Conservation (phyloP, 768 basidiomycete genomes). For the Pleurotus citrinopileatus region DNA sequence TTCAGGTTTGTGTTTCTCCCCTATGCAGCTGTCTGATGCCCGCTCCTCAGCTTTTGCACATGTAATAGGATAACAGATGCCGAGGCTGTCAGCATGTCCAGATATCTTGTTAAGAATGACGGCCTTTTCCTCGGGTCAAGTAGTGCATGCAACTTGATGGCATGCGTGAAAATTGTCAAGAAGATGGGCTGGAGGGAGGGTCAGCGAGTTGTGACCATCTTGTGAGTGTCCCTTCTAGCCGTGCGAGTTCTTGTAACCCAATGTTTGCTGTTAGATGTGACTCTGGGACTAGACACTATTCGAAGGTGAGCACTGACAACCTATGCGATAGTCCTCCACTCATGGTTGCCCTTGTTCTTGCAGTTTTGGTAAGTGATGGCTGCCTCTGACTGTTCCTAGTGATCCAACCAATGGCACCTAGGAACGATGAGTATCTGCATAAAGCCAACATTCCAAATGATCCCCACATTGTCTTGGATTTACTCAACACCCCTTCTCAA, state of each 20-base stretch:
- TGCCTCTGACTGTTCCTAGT: not conserved
- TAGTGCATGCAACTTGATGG: conserved; percentile 94
- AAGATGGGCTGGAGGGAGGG: conserved; percentile 67
- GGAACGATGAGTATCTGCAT: conserved; percentile 54
- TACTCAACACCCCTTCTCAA: conserved; percentile 24
- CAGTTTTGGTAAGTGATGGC: conserved; percentile 42
- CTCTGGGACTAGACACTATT: conserved; percentile 89
- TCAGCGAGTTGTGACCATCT: conserved; percentile 77
- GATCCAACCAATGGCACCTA: conserved; percentile 11
- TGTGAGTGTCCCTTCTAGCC: conserved; percentile 45
- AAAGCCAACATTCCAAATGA: conserved; percentile 44
- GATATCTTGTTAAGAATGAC: conserved; percentile 86
- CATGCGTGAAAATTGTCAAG: conserved; percentile 78
- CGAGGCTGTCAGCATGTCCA: conserved; percentile 95
- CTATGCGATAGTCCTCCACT: not conserved
- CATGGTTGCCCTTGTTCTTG: not conserved
- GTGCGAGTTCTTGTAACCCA: not conserved
- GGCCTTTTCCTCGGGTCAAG: conserved; percentile 95
- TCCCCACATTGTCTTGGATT: conserved; percentile 36
- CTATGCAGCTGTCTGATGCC: conserved; percentile 56
- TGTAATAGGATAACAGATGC: conserved; percentile 76
- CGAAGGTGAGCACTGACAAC: conserved; percentile 56
- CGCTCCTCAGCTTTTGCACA: not conserved
- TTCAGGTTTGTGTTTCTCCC: conserved; percentile 57
- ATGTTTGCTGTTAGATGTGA: conserved; percentile 61